A percentile compares a stretch with the other conserved stretches of the same genome.
Conservation (phyloP, 192 early-diverging fungal genomes). For the Coemansia sp. region DNA sequence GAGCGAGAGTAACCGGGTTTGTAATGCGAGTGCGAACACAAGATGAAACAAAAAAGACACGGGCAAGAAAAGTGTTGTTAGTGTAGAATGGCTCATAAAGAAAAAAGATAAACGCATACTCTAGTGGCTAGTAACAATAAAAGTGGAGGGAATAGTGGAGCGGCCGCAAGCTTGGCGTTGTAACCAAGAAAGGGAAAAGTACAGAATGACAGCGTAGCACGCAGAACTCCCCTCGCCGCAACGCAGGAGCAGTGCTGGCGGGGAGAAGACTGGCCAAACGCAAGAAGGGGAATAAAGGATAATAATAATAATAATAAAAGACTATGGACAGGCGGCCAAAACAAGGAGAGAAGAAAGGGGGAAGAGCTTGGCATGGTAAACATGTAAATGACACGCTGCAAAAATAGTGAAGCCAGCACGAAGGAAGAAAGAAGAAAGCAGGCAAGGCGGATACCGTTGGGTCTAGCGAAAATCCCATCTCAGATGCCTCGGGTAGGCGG, state of each 20-base stretch:
- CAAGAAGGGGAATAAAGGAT: too few relatives aligned
- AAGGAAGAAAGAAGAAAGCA: not conserved
- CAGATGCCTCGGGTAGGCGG: constrained; percentile 1
- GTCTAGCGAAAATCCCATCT: not conserved
- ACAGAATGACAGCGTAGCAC: not conserved
- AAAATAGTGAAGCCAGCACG: too few relatives aligned
- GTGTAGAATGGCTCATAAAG: not conserved
- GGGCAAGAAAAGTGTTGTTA: not conserved
- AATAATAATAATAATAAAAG: constrained; percentile 3
- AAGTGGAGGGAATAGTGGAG: not conserved
- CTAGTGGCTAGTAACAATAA: too few relatives aligned
- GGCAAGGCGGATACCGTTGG: not conserved
- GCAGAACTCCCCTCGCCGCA: not conserved
- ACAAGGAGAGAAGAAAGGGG: not conserved
- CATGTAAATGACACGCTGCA: not conserved
- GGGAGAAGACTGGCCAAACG: too few relatives aligned
- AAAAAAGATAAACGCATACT: too few relatives aligned
- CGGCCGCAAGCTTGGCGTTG: too few relatives aligned
- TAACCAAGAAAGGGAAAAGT: not conserved
- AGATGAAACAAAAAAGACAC: not conserved
- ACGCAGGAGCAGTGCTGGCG: not conserved
- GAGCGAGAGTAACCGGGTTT: not conserved
- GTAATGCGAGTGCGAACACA: not conserved
- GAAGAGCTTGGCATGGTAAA: not conserved
- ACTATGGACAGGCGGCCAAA: not conserved